phyloP scores from a whole-genome alignment of 441 rosid species.

The Gossypium davidsonii region DNA sequence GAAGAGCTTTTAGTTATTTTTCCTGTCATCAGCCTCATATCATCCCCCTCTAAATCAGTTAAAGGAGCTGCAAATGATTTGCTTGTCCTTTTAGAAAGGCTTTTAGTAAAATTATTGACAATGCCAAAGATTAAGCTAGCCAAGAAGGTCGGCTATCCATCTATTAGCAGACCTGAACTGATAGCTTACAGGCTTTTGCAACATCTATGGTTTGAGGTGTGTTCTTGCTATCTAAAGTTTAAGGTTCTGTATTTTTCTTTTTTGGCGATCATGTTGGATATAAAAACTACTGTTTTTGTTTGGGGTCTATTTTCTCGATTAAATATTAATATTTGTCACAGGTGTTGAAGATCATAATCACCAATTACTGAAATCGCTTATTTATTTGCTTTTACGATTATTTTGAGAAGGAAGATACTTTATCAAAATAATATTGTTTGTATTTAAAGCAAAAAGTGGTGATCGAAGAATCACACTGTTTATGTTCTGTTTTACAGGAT shows the following conservation, averaged over 20 bases:
- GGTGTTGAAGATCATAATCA: background rate
- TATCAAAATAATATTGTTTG: background rate
- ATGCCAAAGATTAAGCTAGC: constrained; percentile 39
- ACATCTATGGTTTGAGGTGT: constrained; percentile 79
- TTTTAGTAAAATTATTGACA: constrained; percentile 37
- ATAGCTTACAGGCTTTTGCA: constrained; percentile 60
- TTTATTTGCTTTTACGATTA: background rate
- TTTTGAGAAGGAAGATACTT: constrained; percentile 8
- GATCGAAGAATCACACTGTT: constrained; percentile 7
- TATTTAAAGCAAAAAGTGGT: constrained; percentile 6
- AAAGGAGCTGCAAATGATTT: constrained; percentile 72
- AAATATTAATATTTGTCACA: background rate
- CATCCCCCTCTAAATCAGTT: constrained; percentile 75
- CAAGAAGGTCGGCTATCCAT: constrained; percentile 33
- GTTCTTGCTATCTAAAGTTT: constrained; percentile 9
- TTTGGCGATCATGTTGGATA: background rate
- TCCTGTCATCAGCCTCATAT: constrained; percentile 68
- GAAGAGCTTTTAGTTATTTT: constrained; percentile 70
- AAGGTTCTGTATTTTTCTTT: background rate
- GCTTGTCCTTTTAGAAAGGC: constrained; percentile 60
- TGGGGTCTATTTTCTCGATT: background rate
- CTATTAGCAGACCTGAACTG: constrained; percentile 50
- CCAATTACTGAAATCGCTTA: background rate
- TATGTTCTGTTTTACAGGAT: constrained; percentile 47
- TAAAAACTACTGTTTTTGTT: background rate